Conservation (phyloP, 2,329 filamentous ascomycete genomes). For the Paraphoma sp. region DNA sequence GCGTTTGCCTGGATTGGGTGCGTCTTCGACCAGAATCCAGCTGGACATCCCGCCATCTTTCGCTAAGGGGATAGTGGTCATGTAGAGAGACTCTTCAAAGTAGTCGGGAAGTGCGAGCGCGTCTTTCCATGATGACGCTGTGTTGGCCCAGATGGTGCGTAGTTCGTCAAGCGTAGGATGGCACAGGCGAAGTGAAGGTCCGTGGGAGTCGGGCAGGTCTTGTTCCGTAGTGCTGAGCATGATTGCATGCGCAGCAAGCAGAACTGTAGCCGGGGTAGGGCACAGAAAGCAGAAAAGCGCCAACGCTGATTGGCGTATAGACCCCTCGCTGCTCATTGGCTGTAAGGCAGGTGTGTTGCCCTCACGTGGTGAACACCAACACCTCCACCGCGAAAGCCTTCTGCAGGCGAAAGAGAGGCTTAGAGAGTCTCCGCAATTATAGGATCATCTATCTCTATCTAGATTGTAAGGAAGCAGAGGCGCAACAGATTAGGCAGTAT, state of each 20-base stretch:
- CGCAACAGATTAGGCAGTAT: no score
- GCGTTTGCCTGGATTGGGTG: constrained; percentile 46
- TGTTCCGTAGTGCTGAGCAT: neutral
- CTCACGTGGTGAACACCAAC: no score
- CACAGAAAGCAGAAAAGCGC: no score
- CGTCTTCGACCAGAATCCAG: constrained; percentile 62
- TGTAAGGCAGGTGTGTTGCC: no score
- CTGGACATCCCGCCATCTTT: constrained; percentile 59
- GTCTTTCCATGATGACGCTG: constrained; percentile 65
- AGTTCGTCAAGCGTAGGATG: constrained; percentile 66
- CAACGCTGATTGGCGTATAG: no score
- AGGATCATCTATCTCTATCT: no score
- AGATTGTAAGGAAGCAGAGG: no score
- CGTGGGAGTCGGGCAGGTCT: neutral
- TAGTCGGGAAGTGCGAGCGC: constrained; percentile 64
- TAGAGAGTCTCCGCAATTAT: no score
- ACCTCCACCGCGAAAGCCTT: no score
- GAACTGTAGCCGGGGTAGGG: no score
- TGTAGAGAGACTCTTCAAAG: constrained; percentile 64
- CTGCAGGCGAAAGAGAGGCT: no score
- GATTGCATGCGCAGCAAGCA: neutral
- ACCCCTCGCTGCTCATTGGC: no score
- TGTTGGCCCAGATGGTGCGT: constrained; percentile 61
- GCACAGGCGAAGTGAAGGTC: constrained; percentile 54
- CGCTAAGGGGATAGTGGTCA: constrained; percentile 65